A percentile compares a stretch with the other conserved stretches of the same genome.
Conservation (phyloP, 2,329 filamentous ascomycete genomes). For the Fusarium fujikuroi region DNA sequence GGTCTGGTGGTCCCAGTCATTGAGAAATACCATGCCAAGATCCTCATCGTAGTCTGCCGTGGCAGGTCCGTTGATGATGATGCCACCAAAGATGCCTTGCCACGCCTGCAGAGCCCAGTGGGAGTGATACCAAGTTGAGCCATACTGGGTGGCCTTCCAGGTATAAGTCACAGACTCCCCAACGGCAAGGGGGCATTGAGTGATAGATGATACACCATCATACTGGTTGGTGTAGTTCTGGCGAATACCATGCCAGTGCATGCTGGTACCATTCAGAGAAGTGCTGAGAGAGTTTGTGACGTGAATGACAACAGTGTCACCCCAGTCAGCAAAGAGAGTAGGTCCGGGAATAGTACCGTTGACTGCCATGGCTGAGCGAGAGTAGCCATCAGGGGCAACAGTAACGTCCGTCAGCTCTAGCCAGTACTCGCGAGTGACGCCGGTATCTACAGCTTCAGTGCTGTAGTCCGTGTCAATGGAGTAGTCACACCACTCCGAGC, state of each 20-base stretch:
- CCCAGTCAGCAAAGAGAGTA: constrained; percentile 64
- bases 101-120: constrained; percentile 62
- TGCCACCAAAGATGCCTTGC: constrained; percentile 68
- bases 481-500: constrained; percentile 57
- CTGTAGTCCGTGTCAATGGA: constrained; percentile 60
- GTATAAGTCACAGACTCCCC: constrained; percentile 65
- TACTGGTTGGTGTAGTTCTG: constrained; percentile 64
- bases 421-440: constrained; percentile 62
- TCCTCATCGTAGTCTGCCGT: constrained; percentile 71
- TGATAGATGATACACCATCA: constrained; percentile 65
- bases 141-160: constrained; percentile 66
- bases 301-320: constrained; percentile 60
- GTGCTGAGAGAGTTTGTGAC: constrained; percentile 60
- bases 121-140: constrained; percentile 69
- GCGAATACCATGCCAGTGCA: constrained; percentile 72
- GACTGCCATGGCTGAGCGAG: constrained; percentile 56
- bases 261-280: constrained; percentile 65
- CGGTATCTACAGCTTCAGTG: constrained; percentile 55
- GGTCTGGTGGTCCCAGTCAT: constrained; percentile 66
- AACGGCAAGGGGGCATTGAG: constrained; percentile 62
- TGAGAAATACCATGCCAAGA: constrained; percentile 67
- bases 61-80: constrained; percentile 70
- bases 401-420: constrained; percentile 54
- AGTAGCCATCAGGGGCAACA: constrained; percentile 58
- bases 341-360: constrained; percentile 71